Evolutionary conservation across 768 basidiomycete genomes (phyloP), one percentile per base, ranked within the genome.

Genomic region (Phanerochaete carnosa): DNA sequence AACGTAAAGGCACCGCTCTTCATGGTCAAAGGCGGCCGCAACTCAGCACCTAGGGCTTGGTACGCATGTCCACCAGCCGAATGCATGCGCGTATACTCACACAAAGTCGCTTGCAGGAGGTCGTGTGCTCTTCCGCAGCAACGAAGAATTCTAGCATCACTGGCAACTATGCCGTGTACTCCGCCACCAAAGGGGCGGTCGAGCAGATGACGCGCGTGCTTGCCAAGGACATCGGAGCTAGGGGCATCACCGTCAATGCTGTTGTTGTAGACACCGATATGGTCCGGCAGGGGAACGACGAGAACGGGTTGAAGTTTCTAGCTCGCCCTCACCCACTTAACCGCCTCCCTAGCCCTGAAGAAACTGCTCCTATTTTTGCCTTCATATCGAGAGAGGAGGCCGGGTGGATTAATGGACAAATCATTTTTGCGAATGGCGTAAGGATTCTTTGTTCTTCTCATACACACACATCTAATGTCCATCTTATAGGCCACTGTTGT

Each of bases 1-100:
- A 85, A 84, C 59, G 81, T 84, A 54, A 83, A 84, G 60, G 79
- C 77, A 0, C 81, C 83, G 1, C 65, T 85, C 15, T 85, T 84
- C 70, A 70, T 83, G 55, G 76, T 75, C 1, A 77, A 84, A n/a
- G n/a, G n/a, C n/a, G 61, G 73, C 72, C 13, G 81, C 76, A 0
- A 74, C 75, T 1, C 65, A 73, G 19, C 65, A 78, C 55, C 66
- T 83, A 39, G 74, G 75, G 12, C 55, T 73, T 19, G 77, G 82
- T 82, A 69, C 54, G 78, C 70, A 52, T 5, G 37, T 29, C 5
- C 47, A 25, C 26, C 25, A 1, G 13, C 1, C 9, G 2, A 9
- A 7, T 5, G 23, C 22, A 30, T 32, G 29, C 30, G 28, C 4
- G 3, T n/a, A 12, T 4, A 52, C 6, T 30, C 7, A 13, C 4